Base-by-base conservation (phyloP, 495 filamentous ascomycete genomes). In the Daldinia bambusicola region DNA sequence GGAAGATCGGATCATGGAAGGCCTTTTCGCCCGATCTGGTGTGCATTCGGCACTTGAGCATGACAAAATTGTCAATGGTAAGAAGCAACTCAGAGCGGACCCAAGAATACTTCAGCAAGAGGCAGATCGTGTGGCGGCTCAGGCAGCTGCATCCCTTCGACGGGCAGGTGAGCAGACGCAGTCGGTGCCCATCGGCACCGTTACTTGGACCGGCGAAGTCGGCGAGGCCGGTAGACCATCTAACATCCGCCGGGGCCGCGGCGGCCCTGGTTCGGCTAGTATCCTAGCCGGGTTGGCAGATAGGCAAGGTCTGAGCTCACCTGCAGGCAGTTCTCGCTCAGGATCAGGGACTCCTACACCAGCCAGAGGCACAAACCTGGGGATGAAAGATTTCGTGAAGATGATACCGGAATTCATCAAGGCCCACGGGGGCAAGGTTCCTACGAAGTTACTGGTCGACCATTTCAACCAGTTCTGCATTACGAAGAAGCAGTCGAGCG, bases 161-260 rank as follows among this genome's bases (percentile, higher is more conserved):
- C 87, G 87, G 51, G 91, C 93, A 26, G 88, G 87, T 38, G 88
- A 93, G 78, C 84, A 86, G 9, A 93, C 93, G 2, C 85, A 87
- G 20, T 85, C 81, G 3, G 83, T 93, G 0, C 91, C 91, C 0
- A 89, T 95, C 53, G 95, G 95, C 40, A 91, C 91, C 0, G 91
- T 95, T 13, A 98, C 95, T 1, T 99, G 95, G 95, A 99, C 95
- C 0, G 95, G 95, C 9, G 84, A 88, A 62, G 86, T 90, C 48
- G 95, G 95, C 7, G 82, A 89, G 36, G 90, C 88, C 3, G 95
- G 95, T 22, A 77, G 83, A 4, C 86, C 86, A 2, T 52, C 55
- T 10, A 80, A 80, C 31, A 71, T 76, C 18, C 78, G 81, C 22
- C 79, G 81, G 0, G 77, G 73, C 20, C 71, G 77, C 4, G 72